Base-by-base conservation (phyloP, 148 eudicot species). In the Fagopyrum tataricum region DNA sequence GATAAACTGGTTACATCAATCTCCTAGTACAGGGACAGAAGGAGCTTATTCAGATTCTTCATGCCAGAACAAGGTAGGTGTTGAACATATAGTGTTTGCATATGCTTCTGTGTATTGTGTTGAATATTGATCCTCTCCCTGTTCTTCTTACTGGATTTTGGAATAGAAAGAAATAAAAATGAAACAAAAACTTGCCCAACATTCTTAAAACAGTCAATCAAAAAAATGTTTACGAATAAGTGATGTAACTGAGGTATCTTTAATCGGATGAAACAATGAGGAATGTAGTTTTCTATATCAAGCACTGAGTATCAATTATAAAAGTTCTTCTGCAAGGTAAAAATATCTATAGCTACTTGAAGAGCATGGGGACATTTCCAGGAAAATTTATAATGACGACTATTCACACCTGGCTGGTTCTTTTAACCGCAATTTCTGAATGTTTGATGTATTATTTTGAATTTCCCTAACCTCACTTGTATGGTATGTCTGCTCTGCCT, bases 31-130 rank as follows among this genome's bases (percentile, higher is more conserved):
- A 64, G 43, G 69, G 17, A 64, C 43, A 13, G 43, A 39, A 64
- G 69, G 69, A 37, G 69, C 44, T 37, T 39, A 26, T 64, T 37
- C n/a, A 64, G 42, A 37, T 39, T 37, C 69, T 64, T 64, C 43
- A 31, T 64, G 43, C 39, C 14, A 18, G 20, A 39, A 31, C 37
- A 62, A 64, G 69, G 69, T 64, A 43, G 18, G 44, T 64, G n/a
- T 21, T 39, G 44, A 39, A 31, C 43, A 12, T 37, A 64, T 37
- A 64, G 18, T 64, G 44, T 15, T 64, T 37, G 43, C 18, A 37
- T 64, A 31, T 64, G 44, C 44, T 64, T 4, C 41, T 11, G 37
- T 64, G 37, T 14, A 2, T 39, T 39, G 40, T 23, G 66, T 59
- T 59, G 39, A 23, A 10, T 59, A 59, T 23, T 24, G 39, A 15